A percentile compares a stretch with the other conserved stretches of the same genome.
These are phyloP conservation scores for Apophysomyces ossiformis DNA, from an alignment of 371 early-diverging fungal genomes.

Conservation along the genomic window DNA sequence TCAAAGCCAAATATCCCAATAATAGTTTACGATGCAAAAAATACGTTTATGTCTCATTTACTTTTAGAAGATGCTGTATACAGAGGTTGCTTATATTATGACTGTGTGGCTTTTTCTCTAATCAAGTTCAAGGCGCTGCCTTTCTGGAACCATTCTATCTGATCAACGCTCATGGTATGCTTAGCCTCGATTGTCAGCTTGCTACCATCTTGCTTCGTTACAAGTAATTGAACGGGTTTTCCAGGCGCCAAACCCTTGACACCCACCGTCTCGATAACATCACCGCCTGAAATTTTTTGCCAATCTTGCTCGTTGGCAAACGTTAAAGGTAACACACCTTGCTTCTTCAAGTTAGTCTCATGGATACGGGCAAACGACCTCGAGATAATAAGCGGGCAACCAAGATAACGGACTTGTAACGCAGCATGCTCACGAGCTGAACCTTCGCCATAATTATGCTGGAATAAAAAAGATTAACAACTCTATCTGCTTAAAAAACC, in stretches of 20 bases:
- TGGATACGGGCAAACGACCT: conserved; percentile 98
- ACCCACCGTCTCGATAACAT: conserved; percentile 83
- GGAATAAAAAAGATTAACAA: conserved; percentile 14
- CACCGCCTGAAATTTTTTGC: conserved; percentile 76
- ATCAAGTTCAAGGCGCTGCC: conserved; percentile 90
- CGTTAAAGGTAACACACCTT: conserved; percentile 94
- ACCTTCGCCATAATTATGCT: conserved; percentile 98
- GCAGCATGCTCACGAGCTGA: conserved; percentile 98
- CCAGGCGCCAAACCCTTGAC: conserved; percentile 69
- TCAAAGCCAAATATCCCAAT: too few species aligned
- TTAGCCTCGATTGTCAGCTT: conserved; percentile 62
- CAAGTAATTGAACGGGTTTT: conserved; percentile 58
- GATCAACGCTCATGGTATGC: conserved; percentile 94
- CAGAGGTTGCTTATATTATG: neutral
- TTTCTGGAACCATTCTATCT: conserved; percentile 93
- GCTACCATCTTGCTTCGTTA: conserved; percentile 62
- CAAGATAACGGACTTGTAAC: conserved; percentile 91
- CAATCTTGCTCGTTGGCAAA: conserved; percentile 87
- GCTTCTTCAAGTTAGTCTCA: conserved; percentile 98
- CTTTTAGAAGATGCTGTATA: too few species aligned
- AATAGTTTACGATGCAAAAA: too few species aligned
- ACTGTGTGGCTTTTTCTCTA: conserved; percentile 30
- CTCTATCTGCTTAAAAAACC: conserved; percentile 6
- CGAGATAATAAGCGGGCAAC: conserved; percentile 87
- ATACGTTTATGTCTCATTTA: too few species aligned